These are phyloP conservation scores for Phenoliferia sp. DNA, from an alignment of 1,284 basidiomycete species.

Conservation along the genomic window DNA sequence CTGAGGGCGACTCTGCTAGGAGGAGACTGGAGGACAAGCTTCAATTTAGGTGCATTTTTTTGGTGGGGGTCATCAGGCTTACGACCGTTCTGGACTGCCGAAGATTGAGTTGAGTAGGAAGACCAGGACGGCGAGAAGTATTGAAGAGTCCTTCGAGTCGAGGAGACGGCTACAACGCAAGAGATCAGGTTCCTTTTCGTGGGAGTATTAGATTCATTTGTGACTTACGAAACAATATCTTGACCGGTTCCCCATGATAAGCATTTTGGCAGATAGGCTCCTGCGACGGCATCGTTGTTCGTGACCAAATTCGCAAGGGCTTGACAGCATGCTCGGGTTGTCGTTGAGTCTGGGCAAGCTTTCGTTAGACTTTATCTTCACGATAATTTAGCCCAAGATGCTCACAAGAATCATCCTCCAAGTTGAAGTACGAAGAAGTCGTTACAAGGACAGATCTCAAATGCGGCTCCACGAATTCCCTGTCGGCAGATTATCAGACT, in stretches of 20 bases:
- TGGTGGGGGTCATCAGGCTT: neutral
- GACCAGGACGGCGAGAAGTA: constrained; percentile 21
- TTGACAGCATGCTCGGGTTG: constrained; percentile 25
- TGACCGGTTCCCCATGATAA: constrained; percentile 6
- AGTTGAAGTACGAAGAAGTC: constrained; percentile 22
- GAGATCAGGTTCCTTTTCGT: too few relatives aligned
- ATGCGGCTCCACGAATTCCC: constrained; percentile 18
- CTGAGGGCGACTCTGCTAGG: neutral
- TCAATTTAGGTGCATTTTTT: too few relatives aligned
- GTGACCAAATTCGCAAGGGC: constrained; percentile 27
- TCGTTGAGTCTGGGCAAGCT: neutral
- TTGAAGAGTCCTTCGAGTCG: constrained; percentile 18
- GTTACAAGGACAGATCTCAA: constrained; percentile 10
- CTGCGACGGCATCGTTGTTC: constrained; percentile 2
- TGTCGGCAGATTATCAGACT: neutral
- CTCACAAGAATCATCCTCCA: constrained; percentile 18
- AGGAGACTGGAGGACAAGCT: too few relatives aligned
- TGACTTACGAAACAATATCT: constrained; percentile 16
- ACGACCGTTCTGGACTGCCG: constrained; percentile 12
- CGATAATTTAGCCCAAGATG: neutral
- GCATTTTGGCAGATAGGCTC: constrained; percentile 2
- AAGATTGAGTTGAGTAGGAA: constrained; percentile 26
- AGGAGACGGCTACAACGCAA: constrained; percentile 17
- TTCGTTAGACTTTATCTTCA: too few relatives aligned
- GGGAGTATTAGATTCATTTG: neutral